Base-by-base conservation (phyloP, 306 rosid genomes). In the Gastrolobium villosum region DNA sequence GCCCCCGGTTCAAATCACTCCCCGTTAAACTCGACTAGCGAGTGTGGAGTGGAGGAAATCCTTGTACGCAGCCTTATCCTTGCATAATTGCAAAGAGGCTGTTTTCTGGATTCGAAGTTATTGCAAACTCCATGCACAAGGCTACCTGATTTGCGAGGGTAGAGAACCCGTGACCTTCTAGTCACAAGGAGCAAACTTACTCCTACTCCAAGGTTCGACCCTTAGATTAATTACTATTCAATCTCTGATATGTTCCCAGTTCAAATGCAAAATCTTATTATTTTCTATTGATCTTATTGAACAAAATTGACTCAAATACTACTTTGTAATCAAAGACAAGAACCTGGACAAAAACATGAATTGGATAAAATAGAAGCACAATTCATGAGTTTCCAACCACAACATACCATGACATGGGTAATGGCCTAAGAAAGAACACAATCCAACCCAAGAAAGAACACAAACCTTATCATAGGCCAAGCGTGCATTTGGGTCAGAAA, bases 401-500 rank as follows among this genome's bases (percentile, higher is more conserved):
- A 31, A 14, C 40, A 54, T 26, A 10, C 7, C 55, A 55, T 11
- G 53, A 5, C 53, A 39, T 10, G 53, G 44, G 26, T 9, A 5
- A 7, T 48, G 34, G 66, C 1, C 26, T 20, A 20, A 20, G 26
- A 20, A 20, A 20, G 26, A 20, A 20, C 26, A 20, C 26, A 20
- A 20, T 20, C 26, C 26, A 20, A 20, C 26, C 26, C 26, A 20
- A 20, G 26, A 20, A 20, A 20, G 26, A 20, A 20, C 26, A 20
- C 26, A 20, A 10, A 89, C 97, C 96, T 90, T 87, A 77, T 94
- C 99, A 65, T 94, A 94, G 67, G 92, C 95, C 1, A 59, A 49
- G 41, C 99, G 94, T 7, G 84, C 70, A 82, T 64, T 76, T 4
- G 97, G 97, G 79, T 94, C 89, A 5, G 93, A 92, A 36, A 94